phyloP scores from a whole-genome alignment of 2,329 filamentous ascomycete genomes.

The Chrysosporium keratinophilum region DNA sequence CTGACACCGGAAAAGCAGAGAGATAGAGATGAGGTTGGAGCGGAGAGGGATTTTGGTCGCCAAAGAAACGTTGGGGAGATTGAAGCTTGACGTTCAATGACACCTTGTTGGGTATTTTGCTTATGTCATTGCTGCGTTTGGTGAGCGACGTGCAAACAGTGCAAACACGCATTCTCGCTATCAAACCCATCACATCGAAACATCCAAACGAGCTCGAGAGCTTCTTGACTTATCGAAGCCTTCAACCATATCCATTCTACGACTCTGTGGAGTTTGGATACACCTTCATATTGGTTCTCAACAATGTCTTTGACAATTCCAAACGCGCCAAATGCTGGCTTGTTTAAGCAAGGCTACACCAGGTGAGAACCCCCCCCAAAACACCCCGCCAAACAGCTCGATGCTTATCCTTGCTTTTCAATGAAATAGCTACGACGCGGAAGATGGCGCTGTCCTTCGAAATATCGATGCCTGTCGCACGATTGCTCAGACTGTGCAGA shows the following conservation, averaged over 20 bases:
- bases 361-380: constrained; percentile 52
- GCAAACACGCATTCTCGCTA: constrained; percentile 12
- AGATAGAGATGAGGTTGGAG: neutral
- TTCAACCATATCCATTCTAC: neutral
- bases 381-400: constrained; percentile 15
- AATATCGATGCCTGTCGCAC: constrained; percentile 98
- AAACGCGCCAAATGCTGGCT: constrained; percentile 78
- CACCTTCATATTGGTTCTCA: constrained; percentile 4
- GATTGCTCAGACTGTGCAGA: constrained; percentile 92
- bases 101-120: constrained; percentile 14
- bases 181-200: constrained; percentile 5
- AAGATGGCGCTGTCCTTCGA: constrained; percentile 95
- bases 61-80: constrained; percentile 12
- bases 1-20: constrained; percentile 12
- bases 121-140: constrained; percentile 11
- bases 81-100: constrained; percentile 7
- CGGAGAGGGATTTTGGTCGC: constrained; percentile 4
- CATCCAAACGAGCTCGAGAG: constrained; percentile 5
- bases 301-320: constrained; percentile 94
- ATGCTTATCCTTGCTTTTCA: constrained; percentile 15
- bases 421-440: constrained; percentile 73
- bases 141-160: constrained; percentile 8
- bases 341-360: constrained; percentile 95
- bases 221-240: neutral
- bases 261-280: neutral